These are phyloP conservation scores for Phytophthora cactorum DNA, from an alignment of 352 stramenopile species.

Conservation along the genomic window DNA sequence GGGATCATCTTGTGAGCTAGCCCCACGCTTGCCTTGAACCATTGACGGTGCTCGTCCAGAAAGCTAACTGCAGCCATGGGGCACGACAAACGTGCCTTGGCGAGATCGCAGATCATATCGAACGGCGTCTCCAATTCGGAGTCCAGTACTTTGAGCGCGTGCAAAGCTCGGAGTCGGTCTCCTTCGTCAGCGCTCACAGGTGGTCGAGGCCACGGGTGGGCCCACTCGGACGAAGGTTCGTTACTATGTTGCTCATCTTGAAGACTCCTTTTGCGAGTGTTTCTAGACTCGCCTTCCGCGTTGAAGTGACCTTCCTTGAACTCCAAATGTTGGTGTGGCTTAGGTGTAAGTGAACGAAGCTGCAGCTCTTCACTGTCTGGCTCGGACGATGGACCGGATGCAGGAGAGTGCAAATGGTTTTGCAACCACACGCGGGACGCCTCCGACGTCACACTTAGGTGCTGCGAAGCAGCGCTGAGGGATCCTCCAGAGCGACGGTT, in stretches of 20 bases:
- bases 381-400: constrained; percentile 42
- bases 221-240: constrained; percentile 39
- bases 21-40: constrained; percentile 79
- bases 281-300: constrained; percentile 38
- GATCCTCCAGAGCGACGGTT: constrained; percentile 21
- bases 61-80: constrained; percentile 85
- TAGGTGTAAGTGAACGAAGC: constrained; percentile 22
- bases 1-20: constrained; percentile 80
- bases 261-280: constrained; percentile 14
- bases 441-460: constrained; percentile 36
- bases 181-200: constrained; percentile 61
- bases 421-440: constrained; percentile 63
- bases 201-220: constrained; percentile 76
- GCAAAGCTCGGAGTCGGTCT: constrained; percentile 56
- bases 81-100: constrained; percentile 66
- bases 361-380: constrained; percentile 46
- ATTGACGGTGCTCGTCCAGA: constrained; percentile 77
- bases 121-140: constrained; percentile 64
- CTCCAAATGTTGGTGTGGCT: constrained; percentile 20
- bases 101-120: constrained; percentile 82
- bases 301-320: constrained; percentile 42
- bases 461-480: constrained; percentile 7
- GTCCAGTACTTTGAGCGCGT: constrained; percentile 66
- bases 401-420: constrained; percentile 69
- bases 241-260: constrained; percentile 29